phyloP scores from a whole-genome alignment of 805 yeast genomes.

The Clavispora phyllophila region DNA sequence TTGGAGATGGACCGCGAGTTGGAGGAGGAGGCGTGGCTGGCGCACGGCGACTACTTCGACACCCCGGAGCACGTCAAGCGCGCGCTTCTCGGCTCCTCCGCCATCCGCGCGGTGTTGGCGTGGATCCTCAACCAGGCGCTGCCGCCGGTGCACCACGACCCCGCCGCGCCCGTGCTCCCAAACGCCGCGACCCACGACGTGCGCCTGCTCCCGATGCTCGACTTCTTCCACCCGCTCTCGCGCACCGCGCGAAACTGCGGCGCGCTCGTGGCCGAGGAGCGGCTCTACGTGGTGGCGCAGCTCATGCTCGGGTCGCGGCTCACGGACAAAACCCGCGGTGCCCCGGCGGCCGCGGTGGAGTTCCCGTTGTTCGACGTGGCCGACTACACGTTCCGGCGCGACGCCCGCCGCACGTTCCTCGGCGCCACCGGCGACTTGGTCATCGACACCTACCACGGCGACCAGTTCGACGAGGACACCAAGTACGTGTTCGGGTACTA shows the following conservation, averaged over 20 bases:
- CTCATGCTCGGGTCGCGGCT: constrained; percentile 16
- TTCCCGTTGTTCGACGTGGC: constrained; percentile 11
- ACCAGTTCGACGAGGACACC: constrained; percentile 65
- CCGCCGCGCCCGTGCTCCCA: background rate
- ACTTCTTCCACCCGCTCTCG: constrained; percentile 65
- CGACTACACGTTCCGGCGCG: constrained; percentile 7
- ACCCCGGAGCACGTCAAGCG: constrained; percentile 31
- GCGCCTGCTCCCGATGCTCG: constrained; percentile 50
- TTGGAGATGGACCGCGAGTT: constrained; percentile 44
- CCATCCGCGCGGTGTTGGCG: constrained; percentile 58
- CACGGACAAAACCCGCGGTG: background rate
- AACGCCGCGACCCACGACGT: constrained; percentile 44
- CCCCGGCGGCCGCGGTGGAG: background rate
- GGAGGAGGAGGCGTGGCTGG: constrained; percentile 26
- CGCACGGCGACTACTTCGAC: constrained; percentile 17
- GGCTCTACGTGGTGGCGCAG: constrained; percentile 54
- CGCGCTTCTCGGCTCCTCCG: constrained; percentile 54
- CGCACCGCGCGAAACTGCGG: constrained; percentile 55
- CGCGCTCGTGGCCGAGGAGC: constrained; percentile 51
- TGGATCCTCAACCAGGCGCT: constrained; percentile 50
- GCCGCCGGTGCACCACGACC: constrained; percentile 8
- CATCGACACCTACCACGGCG: constrained; percentile 54
- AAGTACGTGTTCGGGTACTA: constrained; percentile 52
- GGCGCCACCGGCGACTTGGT: constrained; percentile 34
- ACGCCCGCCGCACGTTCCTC: constrained; percentile 4